phyloP scores from a whole-genome alignment of 169 alveolate genomes.

The Cardiosporidium cionae region DNA sequence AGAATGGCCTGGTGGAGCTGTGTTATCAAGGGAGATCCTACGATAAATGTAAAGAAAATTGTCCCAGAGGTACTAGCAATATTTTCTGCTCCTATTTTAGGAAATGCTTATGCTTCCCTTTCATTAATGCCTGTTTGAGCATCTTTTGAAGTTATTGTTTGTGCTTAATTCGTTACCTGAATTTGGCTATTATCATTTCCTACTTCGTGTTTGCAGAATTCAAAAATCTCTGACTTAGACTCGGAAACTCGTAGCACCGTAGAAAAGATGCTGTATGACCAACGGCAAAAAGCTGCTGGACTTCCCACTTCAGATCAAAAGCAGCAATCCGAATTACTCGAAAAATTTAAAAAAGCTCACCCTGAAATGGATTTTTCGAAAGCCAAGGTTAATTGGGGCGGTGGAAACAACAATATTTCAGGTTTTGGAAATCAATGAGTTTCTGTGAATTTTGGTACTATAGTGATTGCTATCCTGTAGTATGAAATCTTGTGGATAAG shows the following conservation, averaged over 20 bases:
- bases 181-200: background rate
- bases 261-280: conserved; percentile 95
- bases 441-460: too few species aligned
- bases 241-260: conserved; percentile 92
- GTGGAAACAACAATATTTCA: background rate
- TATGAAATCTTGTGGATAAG: too few species aligned
- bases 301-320: conserved; percentile 86
- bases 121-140: background rate
- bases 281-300: conserved; percentile 78
- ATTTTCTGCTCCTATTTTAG: background rate
- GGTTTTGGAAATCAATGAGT: too few species aligned
- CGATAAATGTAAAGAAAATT: conserved; percentile 89
- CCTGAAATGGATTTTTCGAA: conserved; percentile 97
- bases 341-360: conserved; percentile 87
- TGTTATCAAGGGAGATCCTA: conserved; percentile 81
- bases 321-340: conserved; percentile 83
- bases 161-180: background rate
- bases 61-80: conserved; percentile 80
- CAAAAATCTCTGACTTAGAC: conserved; percentile 88
- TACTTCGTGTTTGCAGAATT: conserved; percentile 51
- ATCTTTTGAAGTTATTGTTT: background rate
- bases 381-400: conserved; percentile 78
- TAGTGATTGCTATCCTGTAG: too few species aligned
- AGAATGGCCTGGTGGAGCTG: conserved; percentile 93
- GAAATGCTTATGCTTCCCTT: background rate